These are phyloP conservation scores for Alliaria petiolata DNA, from an alignment of 345 rosid species.

Conservation along the genomic window DNA sequence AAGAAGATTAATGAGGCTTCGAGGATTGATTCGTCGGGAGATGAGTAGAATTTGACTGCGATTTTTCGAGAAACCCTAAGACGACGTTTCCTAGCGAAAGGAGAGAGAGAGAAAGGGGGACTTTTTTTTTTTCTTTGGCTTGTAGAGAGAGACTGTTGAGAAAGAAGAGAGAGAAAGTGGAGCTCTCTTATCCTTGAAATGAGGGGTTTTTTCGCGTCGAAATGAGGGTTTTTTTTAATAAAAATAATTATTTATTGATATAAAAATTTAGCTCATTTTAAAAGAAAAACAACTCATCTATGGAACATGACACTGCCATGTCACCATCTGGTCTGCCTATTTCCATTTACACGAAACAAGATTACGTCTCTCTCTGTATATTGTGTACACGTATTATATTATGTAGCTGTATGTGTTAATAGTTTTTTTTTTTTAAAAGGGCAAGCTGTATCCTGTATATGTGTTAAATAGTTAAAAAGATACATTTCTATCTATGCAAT, in stretches of 20 bases:
- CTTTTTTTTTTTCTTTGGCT: slow-evolving; percentile 36
- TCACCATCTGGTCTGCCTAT: slow-evolving; percentile 35
- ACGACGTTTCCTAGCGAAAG: not conserved
- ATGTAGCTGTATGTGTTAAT: not conserved
- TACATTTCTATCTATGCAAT: not conserved
- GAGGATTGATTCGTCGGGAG: slow-evolving; percentile 35
- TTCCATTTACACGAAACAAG: slow-evolving; percentile 15
- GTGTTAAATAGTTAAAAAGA: too few relatives aligned
- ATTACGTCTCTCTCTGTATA: slow-evolving; percentile 4
- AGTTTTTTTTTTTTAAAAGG: too few relatives aligned
- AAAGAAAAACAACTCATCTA: slow-evolving; percentile 21
- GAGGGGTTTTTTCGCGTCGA: slow-evolving; percentile 48
- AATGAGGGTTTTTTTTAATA: slow-evolving; percentile 34
- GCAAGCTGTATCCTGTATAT: too few relatives aligned
- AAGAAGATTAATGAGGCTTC: slow-evolving; percentile 11
- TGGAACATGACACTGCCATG: slow-evolving; percentile 50
- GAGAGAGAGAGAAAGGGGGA: slow-evolving; percentile 29
- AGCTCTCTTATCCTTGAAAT: slow-evolving; percentile 46
- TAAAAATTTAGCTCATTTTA: not conserved
- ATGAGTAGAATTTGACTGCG: slow-evolving; percentile 53
- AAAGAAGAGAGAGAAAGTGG: slow-evolving; percentile 24
- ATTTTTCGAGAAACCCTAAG: slow-evolving; percentile 55
- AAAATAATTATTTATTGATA: slow-evolving; percentile 10
- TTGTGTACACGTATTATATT: slow-evolving; percentile 16
- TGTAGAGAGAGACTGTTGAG: slow-evolving; percentile 39